Evolutionary conservation across 345 rosid genomes (phyloP).

Genomic region (Salix purpurea): DNA sequence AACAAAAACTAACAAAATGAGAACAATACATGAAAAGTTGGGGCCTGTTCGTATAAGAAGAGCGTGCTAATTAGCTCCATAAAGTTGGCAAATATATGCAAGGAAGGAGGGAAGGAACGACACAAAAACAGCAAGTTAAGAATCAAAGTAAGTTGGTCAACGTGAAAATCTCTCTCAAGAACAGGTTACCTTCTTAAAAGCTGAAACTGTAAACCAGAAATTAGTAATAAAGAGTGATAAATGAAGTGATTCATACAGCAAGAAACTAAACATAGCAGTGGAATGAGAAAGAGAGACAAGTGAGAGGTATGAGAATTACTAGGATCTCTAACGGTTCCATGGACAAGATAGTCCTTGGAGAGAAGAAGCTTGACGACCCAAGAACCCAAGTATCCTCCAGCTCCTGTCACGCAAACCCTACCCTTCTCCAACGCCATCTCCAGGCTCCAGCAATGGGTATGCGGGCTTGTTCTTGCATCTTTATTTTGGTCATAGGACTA

Average conservation of each 20-base stretch:
- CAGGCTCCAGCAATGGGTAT: not conserved
- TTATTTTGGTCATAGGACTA: not conserved
- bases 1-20: too few relatives aligned
- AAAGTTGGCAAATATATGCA: too few relatives aligned
- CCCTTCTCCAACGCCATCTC: slow-evolving; percentile 30
- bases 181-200: not conserved
- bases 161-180: not conserved
- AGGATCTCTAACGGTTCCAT: slow-evolving; percentile 39
- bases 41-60: too few relatives aligned
- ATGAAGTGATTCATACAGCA: too few relatives aligned
- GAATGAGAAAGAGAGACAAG: not conserved
- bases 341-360: slow-evolving; percentile 46
- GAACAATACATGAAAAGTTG: too few relatives aligned
- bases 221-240: not conserved
- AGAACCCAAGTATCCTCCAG: slow-evolving; percentile 54
- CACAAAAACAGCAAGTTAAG: too few relatives aligned
- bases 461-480: not conserved
- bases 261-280: too few relatives aligned
- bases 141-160: not conserved
- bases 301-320: not conserved
- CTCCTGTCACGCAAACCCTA: slow-evolving; percentile 59
- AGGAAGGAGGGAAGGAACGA: too few relatives aligned
- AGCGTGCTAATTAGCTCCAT: too few relatives aligned
- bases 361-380: slow-evolving; percentile 59
- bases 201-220: not conserved